phyloP scores from a whole-genome alignment of 2,329 filamentous ascomycete species.

The Curvularia verruculosa region DNA sequence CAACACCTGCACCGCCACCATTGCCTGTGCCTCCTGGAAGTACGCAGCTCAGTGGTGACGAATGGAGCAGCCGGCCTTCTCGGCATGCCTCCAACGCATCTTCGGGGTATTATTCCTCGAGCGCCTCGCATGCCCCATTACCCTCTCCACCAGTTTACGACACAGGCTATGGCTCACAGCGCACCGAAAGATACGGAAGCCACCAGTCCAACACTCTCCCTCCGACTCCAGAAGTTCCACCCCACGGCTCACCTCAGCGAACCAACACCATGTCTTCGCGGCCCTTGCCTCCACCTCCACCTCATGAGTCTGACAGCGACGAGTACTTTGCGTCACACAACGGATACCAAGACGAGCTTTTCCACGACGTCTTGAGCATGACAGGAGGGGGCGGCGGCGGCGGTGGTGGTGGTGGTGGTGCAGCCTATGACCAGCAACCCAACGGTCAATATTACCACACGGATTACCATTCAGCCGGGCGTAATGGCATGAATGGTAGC shows the following conservation, averaged over 20 bases:
- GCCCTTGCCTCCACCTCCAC: slow-evolving; percentile 66
- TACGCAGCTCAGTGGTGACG: slow-evolving; percentile 40
- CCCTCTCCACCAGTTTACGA: slow-evolving; percentile 45
- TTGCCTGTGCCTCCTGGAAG: slow-evolving; percentile 45
- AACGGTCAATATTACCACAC: slow-evolving; percentile 41
- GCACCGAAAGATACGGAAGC: slow-evolving; percentile 40
- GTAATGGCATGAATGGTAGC: slow-evolving; percentile 55
- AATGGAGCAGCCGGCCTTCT: slow-evolving; percentile 45
- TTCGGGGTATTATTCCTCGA: slow-evolving; percentile 40
- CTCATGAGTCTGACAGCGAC: slow-evolving; percentile 57
- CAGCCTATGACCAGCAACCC: slow-evolving; percentile 41
- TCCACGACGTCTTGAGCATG: slow-evolving; percentile 62
- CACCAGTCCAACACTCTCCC: slow-evolving; percentile 48
- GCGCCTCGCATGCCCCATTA: slow-evolving; percentile 41
- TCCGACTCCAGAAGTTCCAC: slow-evolving; percentile 59
- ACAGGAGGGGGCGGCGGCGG: slow-evolving; percentile 36
- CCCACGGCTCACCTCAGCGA: slow-evolving; percentile 56
- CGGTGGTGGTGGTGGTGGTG: too few relatives aligned
- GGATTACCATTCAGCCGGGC: slow-evolving; percentile 30
- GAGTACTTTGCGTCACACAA: slow-evolving; percentile 49
- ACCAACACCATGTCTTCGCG: slow-evolving; percentile 62
- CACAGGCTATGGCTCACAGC: slow-evolving; percentile 36
- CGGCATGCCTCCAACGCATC: slow-evolving; percentile 37
- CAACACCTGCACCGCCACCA: slow-evolving; percentile 45
- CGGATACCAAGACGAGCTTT: slow-evolving; percentile 61